Evolutionary conservation across 805 yeast species (phyloP), one percentile per base, ranked within the genome.

Genomic region (Teunomyces panamensis): DNA sequence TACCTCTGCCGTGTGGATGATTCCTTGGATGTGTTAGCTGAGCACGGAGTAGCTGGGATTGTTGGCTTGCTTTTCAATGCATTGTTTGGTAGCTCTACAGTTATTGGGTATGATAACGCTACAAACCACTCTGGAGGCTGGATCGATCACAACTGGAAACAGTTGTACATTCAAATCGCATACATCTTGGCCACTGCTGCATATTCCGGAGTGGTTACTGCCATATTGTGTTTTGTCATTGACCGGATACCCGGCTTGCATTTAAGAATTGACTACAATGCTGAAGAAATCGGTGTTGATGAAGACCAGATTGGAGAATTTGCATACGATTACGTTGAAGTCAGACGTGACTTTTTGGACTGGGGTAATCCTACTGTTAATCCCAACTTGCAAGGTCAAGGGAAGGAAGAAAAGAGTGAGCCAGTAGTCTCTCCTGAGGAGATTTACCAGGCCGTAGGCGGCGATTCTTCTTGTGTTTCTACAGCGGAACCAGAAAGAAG

Each of bases 291-390:
- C 29, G 99, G 99, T 49, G 80, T 91, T 72, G 99, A 92, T 66
- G 97, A 91, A 66, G 96, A 89, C 69, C 97, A 92, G 71, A 88
- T 92, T 56, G 99, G 98, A 44, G 99, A 92, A 69, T 92, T 91
- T 69, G 98, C 98, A n/a, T 92, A 92, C 66, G 98, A 92, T 68
- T 92, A 90, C 63, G 97, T 92, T 49, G 99, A 92, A 73, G 95
- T 92, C 10, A 82, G 98, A 68, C 81, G 98, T 65, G 96, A 91
- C 70, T 92, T 84, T 67, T 77, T 84, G 58, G 81, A 77, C 54
- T 75, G 79, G 79, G 71, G 74, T 5, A 57, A 55, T 42, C 72
- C 72, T 10, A 46, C 48, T n/a, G 50, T 50, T 7, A 30, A 44
- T 42, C 34, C 35, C 34, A 35, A 36, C 42, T 27, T 28, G 35